Conservation (phyloP, 352 stramenopile species). For the Globisporangium mamillatum region DNA sequence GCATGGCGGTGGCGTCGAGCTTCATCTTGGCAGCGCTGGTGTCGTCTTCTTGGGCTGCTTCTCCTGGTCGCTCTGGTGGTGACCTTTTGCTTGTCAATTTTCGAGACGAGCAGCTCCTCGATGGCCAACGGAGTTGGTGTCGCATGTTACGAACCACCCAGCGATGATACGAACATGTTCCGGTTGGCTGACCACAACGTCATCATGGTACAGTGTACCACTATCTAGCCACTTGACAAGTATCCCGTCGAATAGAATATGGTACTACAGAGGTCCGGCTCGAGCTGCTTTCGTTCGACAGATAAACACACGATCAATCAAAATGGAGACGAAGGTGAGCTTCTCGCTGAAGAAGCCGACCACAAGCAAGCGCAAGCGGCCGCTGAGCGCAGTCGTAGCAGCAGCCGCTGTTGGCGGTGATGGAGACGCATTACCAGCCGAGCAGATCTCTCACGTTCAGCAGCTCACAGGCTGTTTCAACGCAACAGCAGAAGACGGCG, state of each 20-base stretch:
- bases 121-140: conserved; percentile 10
- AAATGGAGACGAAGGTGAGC: conserved; percentile 21
- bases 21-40: conserved; percentile 62
- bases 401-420: neutral
- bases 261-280: no score
- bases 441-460: neutral
- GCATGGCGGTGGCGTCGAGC: conserved; percentile 92
- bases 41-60: conserved; percentile 5
- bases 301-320: neutral
- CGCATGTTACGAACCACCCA: conserved; percentile 7
- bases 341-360: conserved; percentile 27
- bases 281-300: no score
- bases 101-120: neutral
- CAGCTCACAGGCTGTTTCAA: conserved; percentile 17
- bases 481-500: conserved; percentile 10
- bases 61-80: conserved; percentile 4
- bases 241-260: no score
- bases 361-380: conserved; percentile 24
- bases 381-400: neutral
- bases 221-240: no score
- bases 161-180: neutral
- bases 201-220: conserved; percentile 8
- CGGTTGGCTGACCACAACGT: neutral
- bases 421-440: no score
- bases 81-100: conserved; percentile 15